These are phyloP conservation scores for Saccharomycopsis schoenii DNA, from an alignment of 805 yeast species.

Conservation along the genomic window DNA sequence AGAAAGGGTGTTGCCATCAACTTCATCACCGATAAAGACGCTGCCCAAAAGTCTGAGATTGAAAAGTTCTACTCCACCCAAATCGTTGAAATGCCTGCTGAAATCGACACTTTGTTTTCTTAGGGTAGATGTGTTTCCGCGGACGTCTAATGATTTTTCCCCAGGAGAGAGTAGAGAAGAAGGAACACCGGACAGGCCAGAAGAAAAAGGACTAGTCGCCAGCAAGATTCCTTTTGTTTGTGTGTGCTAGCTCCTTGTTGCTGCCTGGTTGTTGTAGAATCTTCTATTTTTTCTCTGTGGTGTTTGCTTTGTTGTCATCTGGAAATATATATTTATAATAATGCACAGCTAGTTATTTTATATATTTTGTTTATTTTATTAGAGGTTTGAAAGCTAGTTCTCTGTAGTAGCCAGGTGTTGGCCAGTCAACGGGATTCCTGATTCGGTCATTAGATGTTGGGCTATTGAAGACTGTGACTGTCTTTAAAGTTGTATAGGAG, in stretches of 20 bases:
- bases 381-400: too few species aligned
- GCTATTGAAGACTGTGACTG: not conserved
- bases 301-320: not conserved
- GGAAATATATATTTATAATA: not conserved
- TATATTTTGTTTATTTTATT: not conserved
- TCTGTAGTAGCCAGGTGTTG: too few species aligned
- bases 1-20: conserved; percentile 97
- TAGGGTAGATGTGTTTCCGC: not conserved
- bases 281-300: not conserved
- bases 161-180: not conserved
- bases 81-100: conserved; percentile 89
- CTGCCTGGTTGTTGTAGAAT: not conserved
- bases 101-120: conserved; percentile 25
- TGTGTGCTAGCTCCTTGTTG: not conserved
- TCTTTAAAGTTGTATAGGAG: too few species aligned
- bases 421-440: not conserved
- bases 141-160: not conserved
- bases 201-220: too few species aligned
- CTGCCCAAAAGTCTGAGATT: conserved; percentile 65
- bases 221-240: not conserved
- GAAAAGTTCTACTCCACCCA: conserved; percentile 85
- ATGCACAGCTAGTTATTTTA: not conserved
- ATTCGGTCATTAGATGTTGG: not conserved
- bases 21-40: conserved; percentile 77
- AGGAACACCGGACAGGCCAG: too few species aligned